phyloP scores from a whole-genome alignment of 192 early-diverging fungal species.

The Tieghemiomyces parasiticus region DNA sequence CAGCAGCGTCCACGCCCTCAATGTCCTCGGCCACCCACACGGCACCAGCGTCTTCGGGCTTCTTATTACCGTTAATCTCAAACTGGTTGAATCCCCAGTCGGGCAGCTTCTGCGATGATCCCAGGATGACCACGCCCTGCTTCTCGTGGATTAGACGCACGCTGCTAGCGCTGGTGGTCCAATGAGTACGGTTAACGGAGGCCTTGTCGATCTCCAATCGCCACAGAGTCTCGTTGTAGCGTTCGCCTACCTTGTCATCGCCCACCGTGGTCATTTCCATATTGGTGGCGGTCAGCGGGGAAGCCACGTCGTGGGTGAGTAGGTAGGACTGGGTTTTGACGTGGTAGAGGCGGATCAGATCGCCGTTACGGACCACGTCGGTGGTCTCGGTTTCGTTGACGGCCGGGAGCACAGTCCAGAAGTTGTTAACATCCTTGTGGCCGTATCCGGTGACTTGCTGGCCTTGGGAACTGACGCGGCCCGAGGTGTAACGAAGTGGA shows the following conservation, averaged over 20 bases:
- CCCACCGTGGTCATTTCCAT: constrained; percentile 63
- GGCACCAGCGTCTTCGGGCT: constrained; percentile 49
- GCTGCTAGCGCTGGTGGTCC: constrained; percentile 7
- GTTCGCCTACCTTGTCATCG: constrained; percentile 18
- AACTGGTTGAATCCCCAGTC: constrained; percentile 81
- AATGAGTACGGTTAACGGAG: not conserved
- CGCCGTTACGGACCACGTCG: constrained; percentile 28
- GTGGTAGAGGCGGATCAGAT: constrained; percentile 48
- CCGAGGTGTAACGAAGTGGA: constrained; percentile 84
- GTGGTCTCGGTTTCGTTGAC: constrained; percentile 15
- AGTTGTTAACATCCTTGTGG: constrained; percentile 44
- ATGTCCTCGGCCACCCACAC: constrained; percentile 72
- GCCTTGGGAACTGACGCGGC: constrained; percentile 73
- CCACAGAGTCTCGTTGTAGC: constrained; percentile 34
- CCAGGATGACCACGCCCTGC: constrained; percentile 67
- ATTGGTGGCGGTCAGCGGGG: constrained; percentile 53
- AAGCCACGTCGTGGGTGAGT: constrained; percentile 67
- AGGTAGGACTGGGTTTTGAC: constrained; percentile 34
- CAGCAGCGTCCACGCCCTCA: constrained; percentile 40
- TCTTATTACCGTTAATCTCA: constrained; percentile 97
- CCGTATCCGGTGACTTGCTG: constrained; percentile 55
- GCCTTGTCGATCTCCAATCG: constrained; percentile 36
- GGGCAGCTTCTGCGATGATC: constrained; percentile 56
- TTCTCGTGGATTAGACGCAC: constrained; percentile 33
- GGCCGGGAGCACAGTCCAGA: constrained; percentile 46